Percentiles rank a stretch among this genome's conserved stretches.
Conservation (phyloP, 345 rosid genomes). For the Eucalyptus paniculata region DNA sequence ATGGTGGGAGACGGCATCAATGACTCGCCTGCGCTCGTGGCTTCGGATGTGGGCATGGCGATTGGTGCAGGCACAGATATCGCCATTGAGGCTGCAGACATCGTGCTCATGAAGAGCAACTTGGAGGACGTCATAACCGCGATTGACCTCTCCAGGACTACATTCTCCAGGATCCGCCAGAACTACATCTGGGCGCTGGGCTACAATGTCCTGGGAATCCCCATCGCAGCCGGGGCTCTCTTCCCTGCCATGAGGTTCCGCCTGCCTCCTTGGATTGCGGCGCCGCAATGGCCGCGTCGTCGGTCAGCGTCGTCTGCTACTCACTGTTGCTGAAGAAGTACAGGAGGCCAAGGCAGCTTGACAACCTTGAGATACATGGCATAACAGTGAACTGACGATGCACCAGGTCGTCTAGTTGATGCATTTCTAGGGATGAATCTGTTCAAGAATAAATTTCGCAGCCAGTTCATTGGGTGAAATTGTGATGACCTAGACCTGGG, state of each 20-base stretch:
- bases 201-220: constrained; percentile 76
- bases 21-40: constrained; percentile 90
- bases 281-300: constrained; percentile 97
- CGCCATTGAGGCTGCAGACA: constrained; percentile 95
- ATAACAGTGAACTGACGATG: constrained; percentile 28
- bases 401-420: background rate
- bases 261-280: constrained; percentile 96
- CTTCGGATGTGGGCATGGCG: constrained; percentile 96
- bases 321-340: constrained; percentile 71
- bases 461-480: background rate
- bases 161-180: constrained; percentile 67
- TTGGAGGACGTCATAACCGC: constrained; percentile 95
- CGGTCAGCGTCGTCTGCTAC: constrained; percentile 88
- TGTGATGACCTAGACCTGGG: too few species aligned
- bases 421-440: background rate
- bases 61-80: constrained; percentile 96
- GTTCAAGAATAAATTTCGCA: background rate
- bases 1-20: constrained; percentile 98
- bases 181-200: constrained; percentile 98
- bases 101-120: constrained; percentile 88
- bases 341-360: constrained; percentile 52
- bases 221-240: constrained; percentile 79
- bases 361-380: constrained; percentile 40
- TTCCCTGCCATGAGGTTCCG: constrained; percentile 60
- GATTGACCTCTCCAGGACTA: constrained; percentile 76